A percentile compares a stretch with the other conserved stretches of the same genome.
These are phyloP conservation scores for Penium margaritaceum DNA, from an alignment of 139 green algal species.

Conservation along the genomic window DNA sequence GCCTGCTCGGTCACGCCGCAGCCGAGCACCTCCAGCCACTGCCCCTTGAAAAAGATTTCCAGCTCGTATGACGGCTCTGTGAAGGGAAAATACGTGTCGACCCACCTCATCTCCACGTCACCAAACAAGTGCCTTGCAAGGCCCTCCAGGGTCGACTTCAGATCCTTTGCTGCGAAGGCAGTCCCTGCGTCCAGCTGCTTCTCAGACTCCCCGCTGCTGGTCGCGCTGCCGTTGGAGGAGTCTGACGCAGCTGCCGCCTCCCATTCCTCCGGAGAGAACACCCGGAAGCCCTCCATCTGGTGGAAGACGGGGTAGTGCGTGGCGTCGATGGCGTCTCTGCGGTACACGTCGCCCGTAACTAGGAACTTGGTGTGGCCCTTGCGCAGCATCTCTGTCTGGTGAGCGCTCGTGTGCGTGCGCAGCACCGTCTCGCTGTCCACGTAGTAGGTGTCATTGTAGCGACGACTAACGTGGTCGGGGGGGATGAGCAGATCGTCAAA, in stretches of 20 bases:
- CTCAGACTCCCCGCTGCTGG: no score
- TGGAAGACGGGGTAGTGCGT: slow-evolving; percentile 99
- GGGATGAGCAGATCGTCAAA: slow-evolving; percentile 82
- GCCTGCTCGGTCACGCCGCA: slow-evolving; percentile 93
- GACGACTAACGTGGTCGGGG: slow-evolving; percentile 75
- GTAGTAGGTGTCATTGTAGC: slow-evolving; percentile 98
- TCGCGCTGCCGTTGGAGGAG: slow-evolving; percentile 40
- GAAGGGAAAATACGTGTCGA: slow-evolving; percentile 98
- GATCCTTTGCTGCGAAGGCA: slow-evolving; percentile 62
- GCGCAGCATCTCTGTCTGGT: slow-evolving; percentile 70
- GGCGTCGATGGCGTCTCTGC: slow-evolving; percentile 87
- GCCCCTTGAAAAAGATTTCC: slow-evolving; percentile 93
- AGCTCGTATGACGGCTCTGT: slow-evolving; percentile 94
- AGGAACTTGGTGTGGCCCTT: slow-evolving; percentile 75
- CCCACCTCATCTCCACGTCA: slow-evolving; percentile 77
- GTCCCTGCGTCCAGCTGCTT: no score
- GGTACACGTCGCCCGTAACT: slow-evolving; percentile 92
- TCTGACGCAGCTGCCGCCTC: slow-evolving; percentile 60
- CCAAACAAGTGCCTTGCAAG: slow-evolving; percentile 82
- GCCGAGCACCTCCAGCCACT: slow-evolving; percentile 97
- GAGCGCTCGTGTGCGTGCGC: slow-evolving; percentile 77
- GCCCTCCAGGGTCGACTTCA: slow-evolving; percentile 86
- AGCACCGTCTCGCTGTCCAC: slow-evolving; percentile 70
- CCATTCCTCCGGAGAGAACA: slow-evolving; percentile 62
- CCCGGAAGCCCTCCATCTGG: slow-evolving; percentile 91